Evolutionary conservation across 257 asterid species (phyloP).

Genomic region (Penstemon eatonii): DNA sequence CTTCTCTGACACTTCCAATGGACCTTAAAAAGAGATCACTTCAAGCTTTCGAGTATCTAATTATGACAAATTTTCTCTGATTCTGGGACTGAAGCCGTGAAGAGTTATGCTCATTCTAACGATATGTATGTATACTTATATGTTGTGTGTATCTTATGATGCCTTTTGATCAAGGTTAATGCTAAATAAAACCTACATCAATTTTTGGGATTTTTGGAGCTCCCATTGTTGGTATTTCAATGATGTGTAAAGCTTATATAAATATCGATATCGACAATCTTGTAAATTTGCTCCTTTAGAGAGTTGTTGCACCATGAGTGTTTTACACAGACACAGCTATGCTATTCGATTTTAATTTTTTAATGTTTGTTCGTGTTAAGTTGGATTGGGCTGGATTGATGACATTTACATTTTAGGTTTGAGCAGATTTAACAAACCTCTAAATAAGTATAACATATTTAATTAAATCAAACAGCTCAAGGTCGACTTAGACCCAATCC

Average conservation of each 20-base stretch:
- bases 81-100: slow-evolving; percentile 7
- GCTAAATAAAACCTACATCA: background rate
- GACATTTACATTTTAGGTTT: background rate
- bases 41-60: slow-evolving; percentile 16
- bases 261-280: background rate
- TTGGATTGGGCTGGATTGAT: background rate
- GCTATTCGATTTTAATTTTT: background rate
- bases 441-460: background rate
- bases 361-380: too few relatives aligned
- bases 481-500: too few relatives aligned
- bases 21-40: background rate
- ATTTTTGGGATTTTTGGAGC: background rate
- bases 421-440: background rate
- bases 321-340: background rate
- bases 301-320: background rate
- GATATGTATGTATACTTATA: slow-evolving; percentile 1
- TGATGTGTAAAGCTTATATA: background rate
- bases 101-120: slow-evolving; percentile 10
- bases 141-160: background rate
- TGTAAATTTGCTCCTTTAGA: background rate
- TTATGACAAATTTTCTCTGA: background rate
- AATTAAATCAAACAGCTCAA: too few relatives aligned
- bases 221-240: background rate
- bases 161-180: background rate
- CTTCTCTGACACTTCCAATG: background rate